Base-by-base conservation (phyloP, 2,329 filamentous ascomycete species). In the Samsoniella hepiali region DNA sequence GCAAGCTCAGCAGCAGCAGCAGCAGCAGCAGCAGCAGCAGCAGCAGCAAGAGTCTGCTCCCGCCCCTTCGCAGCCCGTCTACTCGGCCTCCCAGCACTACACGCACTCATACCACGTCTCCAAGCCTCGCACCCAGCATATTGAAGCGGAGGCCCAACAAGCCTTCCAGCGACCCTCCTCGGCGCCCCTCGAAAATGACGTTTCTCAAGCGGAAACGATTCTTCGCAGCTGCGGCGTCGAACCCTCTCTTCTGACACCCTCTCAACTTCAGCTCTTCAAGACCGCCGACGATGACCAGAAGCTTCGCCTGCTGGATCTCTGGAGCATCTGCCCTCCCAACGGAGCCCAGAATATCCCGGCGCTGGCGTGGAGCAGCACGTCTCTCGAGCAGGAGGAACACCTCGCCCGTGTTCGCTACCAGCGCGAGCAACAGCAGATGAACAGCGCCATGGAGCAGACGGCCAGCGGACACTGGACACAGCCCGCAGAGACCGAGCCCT, bases 81-180 rank as follows among this genome's bases (percentile, higher is more conserved):
- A 95, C 78, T 88, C 84, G 64, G 86, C 91, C 68, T 90, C 91
- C 10, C 88, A 91, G 71, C 92, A 96, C 75, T 96, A 96, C 75
- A 89, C 89, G 67, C 91, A 93, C 72, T 92, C 91, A 9, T 81
- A 89, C 51, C 91, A 96, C 73, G 72, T 71, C 36, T 66, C 68
- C 27, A 79, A 81, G 61, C 65, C 73, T 53, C 70, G 67, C 65
- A 72, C 67, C 65, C 70, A 71, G 53, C 69, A 74, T 47, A 67
- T 69, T 5, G 63, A 68, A 29, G 67, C 31, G 11, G 34, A 51
- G 13, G 27, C 65, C 63, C 72, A 69, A 47, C 72, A 73, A 64
- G 75, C 79, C 34, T 70, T 74, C 1, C 76, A 77, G 64, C 76
- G 80, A 58, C 80, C 77, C 27, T 81, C 81, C 29, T 86, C 81